Evolutionary conservation across 495 filamentous ascomycete genomes (phyloP).

Genomic region (Talaromyces trachyspermus): DNA sequence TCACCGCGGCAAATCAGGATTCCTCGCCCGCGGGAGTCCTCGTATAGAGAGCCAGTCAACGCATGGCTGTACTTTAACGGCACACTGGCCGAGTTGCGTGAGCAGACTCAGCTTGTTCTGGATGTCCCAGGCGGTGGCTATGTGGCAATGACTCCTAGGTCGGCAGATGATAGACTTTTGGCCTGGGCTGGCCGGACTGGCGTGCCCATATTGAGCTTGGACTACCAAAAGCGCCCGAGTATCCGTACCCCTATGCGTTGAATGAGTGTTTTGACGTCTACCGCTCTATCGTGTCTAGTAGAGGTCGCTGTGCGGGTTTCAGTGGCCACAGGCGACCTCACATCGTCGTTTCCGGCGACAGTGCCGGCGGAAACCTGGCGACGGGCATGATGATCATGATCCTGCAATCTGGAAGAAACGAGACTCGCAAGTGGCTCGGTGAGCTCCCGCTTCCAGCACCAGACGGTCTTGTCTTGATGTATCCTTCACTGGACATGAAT

Average conservation of each 20-base stretch:
- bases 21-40: constrained; percentile 64
- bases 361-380: constrained; percentile 86
- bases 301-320: constrained; percentile 75
- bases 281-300: constrained; percentile 64
- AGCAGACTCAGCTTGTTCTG: constrained; percentile 73
- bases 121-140: constrained; percentile 94
- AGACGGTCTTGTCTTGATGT: constrained; percentile 75
- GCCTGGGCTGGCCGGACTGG: constrained; percentile 82
- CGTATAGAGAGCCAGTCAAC: constrained; percentile 73
- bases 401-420: constrained; percentile 58
- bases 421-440: constrained; percentile 47
- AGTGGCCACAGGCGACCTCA: constrained; percentile 64
- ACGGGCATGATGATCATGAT: constrained; percentile 80
- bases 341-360: constrained; percentile 81
- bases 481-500: constrained; percentile 88
- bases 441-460: constrained; percentile 63
- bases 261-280: constrained; percentile 98
- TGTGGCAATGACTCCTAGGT: constrained; percentile 88
- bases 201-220: constrained; percentile 78
- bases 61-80: constrained; percentile 96
- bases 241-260: constrained; percentile 88
- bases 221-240: constrained; percentile 95
- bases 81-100: constrained; percentile 62
- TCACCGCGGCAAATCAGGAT: constrained; percentile 76
- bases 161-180: constrained; percentile 86